Conservation (phyloP, 495 filamentous ascomycete species). For the Usnea hakonensis region DNA sequence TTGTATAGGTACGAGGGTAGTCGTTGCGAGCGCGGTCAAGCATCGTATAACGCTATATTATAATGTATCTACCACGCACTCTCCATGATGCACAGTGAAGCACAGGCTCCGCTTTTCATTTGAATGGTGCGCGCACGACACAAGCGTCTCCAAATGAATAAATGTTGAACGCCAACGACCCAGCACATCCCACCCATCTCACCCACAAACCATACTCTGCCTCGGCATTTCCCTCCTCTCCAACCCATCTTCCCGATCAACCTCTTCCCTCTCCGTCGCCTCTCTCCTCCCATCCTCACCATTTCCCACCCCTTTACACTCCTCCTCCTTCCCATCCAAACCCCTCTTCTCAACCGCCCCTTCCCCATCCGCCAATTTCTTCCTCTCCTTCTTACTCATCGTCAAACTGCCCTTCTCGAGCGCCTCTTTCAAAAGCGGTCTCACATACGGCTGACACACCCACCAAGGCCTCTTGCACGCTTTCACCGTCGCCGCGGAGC, state of each 20-base stretch:
- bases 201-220: constrained; percentile 5
- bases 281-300: constrained; percentile 25
- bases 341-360: constrained; percentile 24
- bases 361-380: constrained; percentile 31
- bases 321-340: constrained; percentile 14
- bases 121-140: too few species aligned
- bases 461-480: constrained; percentile 78
- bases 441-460: constrained; percentile 84
- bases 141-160: too few species aligned
- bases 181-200: background rate
- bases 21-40: too few species aligned
- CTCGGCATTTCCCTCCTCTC: background rate
- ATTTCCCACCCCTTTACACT: constrained; percentile 22
- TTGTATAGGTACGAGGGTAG: too few species aligned
- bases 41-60: too few species aligned
- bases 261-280: constrained; percentile 36
- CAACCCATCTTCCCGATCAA: constrained; percentile 30
- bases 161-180: background rate
- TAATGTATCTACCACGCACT: too few species aligned
- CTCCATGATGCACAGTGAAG: too few species aligned
- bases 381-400: constrained; percentile 50
- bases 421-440: constrained; percentile 85
- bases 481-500: constrained; percentile 59
- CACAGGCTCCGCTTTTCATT: too few species aligned
- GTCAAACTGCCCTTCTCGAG: constrained; percentile 69